A percentile compares a stretch with the other conserved stretches of the same genome.
Evolutionary conservation across 768 basidiomycete genomes (phyloP).

Genomic region (Termitomyces sp.): DNA sequence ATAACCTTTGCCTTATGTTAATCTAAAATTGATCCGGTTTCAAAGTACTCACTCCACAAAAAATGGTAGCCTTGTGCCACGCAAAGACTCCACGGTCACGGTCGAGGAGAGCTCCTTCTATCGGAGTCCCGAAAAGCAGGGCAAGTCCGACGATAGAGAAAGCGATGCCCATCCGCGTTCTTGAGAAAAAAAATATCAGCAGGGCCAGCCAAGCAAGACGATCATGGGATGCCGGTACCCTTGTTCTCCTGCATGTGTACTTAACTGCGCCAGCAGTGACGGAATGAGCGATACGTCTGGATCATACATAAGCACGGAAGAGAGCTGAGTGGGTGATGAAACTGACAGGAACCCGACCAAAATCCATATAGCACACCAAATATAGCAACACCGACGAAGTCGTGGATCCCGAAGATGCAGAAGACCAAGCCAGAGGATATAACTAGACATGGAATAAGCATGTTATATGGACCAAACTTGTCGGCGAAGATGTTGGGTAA

Average conservation of each 20-base stretch:
- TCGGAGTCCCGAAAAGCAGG: slow-evolving; percentile 44
- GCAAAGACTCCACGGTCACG: slow-evolving; percentile 16
- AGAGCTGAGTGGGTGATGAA: background rate
- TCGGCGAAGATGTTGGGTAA: slow-evolving; percentile 56
- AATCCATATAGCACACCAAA: slow-evolving; percentile 51
- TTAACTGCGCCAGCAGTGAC: slow-evolving; percentile 32
- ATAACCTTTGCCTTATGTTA: slow-evolving; percentile 11
- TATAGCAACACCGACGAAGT: slow-evolving; percentile 31
- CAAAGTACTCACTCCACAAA: slow-evolving; percentile 33
- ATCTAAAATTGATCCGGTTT: background rate
- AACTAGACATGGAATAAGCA: slow-evolving; percentile 39
- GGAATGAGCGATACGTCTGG: slow-evolving; percentile 38
- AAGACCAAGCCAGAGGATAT: slow-evolving; percentile 41
- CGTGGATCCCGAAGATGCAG: slow-evolving; percentile 39
- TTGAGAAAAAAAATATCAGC: slow-evolving; percentile 12
- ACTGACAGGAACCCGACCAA: slow-evolving; percentile 51
- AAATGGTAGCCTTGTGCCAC: slow-evolving; percentile 37
- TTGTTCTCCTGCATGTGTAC: slow-evolving; percentile 30
- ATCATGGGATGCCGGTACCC: slow-evolving; percentile 21
- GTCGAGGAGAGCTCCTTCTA: slow-evolving; percentile 43
- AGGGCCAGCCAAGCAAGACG: background rate
- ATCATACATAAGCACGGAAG: background rate
- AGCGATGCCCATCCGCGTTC: slow-evolving; percentile 46
- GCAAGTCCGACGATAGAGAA: slow-evolving; percentile 44
- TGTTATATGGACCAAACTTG: slow-evolving; percentile 45